These are phyloP conservation scores for Ilex paraguariensis DNA, from an alignment of 305 asterid species.

Conservation along the genomic window DNA sequence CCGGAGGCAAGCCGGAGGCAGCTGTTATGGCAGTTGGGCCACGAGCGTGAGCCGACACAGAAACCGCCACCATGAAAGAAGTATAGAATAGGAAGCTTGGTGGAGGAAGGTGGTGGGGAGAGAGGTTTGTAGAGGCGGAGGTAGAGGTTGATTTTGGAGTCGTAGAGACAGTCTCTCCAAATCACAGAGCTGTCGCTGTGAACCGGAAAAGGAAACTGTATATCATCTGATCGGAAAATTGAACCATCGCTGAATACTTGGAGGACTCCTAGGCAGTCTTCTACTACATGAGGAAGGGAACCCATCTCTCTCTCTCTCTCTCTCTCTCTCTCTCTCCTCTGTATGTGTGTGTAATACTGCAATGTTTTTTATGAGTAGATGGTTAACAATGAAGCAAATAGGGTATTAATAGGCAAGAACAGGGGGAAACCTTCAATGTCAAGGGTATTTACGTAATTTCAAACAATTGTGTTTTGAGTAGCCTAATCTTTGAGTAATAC, in stretches of 20 bases:
- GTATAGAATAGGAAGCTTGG: constrained; percentile 16
- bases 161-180: constrained; percentile 18
- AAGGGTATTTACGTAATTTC: no score
- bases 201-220: constrained; percentile 20
- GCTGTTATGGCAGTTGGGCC: constrained; percentile 12
- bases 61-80: constrained; percentile 28
- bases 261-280: constrained; percentile 48
- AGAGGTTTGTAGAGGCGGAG: constrained; percentile 22
- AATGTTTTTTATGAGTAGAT: no score
- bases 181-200: constrained; percentile 4
- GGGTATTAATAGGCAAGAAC: no score
- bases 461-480: no score
- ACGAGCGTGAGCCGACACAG: constrained; percentile 13
- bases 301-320: constrained; percentile 31
- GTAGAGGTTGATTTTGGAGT: constrained; percentile 10
- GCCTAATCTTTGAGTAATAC: no score
- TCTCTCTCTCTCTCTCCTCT: no score
- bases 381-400: no score
- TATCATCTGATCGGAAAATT: constrained; percentile 26
- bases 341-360: no score
- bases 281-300: constrained; percentile 47
- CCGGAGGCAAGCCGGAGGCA: constrained; percentile 18
- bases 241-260: constrained; percentile 63
- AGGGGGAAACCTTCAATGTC: no score
- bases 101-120: neutral